These are phyloP conservation scores for Anastatica hierochuntica DNA, from an alignment of 345 rosid genomes.

Conservation along the genomic window DNA sequence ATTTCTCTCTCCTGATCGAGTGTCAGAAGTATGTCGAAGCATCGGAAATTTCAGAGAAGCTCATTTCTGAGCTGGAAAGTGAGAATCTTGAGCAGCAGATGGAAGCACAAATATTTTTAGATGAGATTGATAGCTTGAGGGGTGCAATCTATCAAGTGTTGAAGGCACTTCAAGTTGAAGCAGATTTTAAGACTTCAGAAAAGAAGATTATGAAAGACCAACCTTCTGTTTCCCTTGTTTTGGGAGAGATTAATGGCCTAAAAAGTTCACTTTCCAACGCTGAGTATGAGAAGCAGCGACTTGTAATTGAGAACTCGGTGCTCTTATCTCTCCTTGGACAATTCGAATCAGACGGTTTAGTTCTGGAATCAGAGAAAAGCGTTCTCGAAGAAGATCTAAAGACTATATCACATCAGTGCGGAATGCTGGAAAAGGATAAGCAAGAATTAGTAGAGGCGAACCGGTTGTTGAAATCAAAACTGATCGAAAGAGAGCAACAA, in stretches of 20 bases:
- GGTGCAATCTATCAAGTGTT: conserved; percentile 49
- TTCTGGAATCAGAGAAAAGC: conserved; percentile 40
- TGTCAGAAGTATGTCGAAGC: conserved; percentile 66
- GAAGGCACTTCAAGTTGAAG: conserved; percentile 56
- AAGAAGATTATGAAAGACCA: conserved; percentile 32
- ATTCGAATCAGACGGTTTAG: conserved; percentile 38
- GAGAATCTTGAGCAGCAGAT: conserved; percentile 78
- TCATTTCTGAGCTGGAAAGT: conserved; percentile 59
- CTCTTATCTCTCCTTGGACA: conserved; percentile 49
- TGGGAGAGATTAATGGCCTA: conserved; percentile 44
- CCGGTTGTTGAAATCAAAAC: conserved; percentile 40
- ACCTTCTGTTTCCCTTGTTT: conserved; percentile 36
- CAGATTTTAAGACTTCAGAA: conserved; percentile 24
- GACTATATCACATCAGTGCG: conserved; percentile 21
- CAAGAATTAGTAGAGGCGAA: conserved; percentile 46
- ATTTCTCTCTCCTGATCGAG: conserved; percentile 54
- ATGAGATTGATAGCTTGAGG: conserved; percentile 59
- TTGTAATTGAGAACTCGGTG: conserved; percentile 69
- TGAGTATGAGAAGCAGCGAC: conserved; percentile 53
- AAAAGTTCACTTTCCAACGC: conserved; percentile 41
- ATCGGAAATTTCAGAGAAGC: conserved; percentile 54
- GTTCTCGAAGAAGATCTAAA: conserved; percentile 34
- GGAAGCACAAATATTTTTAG: conserved; percentile 56
- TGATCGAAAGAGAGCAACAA: conserved; percentile 33
- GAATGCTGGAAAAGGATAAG: conserved; percentile 39